phyloP scores from a whole-genome alignment of 140 eudicot species.

The Erigeron philadelphicus region DNA sequence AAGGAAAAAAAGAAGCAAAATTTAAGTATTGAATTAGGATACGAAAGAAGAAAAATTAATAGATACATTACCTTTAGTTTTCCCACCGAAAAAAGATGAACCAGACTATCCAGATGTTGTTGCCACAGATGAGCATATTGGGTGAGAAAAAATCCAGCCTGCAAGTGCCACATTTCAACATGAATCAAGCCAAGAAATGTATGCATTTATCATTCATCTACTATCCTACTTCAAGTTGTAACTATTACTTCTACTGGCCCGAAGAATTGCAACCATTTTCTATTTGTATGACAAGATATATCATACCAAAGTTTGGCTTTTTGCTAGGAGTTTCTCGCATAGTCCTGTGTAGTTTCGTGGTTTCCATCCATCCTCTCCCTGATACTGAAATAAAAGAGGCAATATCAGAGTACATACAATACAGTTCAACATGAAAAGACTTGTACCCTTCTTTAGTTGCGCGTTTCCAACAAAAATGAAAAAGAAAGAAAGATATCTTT shows the following conservation, averaged over 20 bases:
- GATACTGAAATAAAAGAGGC: conserved; percentile 49
- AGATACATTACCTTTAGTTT: conserved; percentile 56
- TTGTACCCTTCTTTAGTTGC: neutral
- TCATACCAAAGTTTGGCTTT: conserved; percentile 94
- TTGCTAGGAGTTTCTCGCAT: conserved; percentile 77
- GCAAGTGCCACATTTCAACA: conserved; percentile 22
- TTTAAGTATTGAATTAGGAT: neutral
- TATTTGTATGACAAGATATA: neutral
- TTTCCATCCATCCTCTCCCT: conserved; percentile 90
- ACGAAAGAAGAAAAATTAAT: neutral
- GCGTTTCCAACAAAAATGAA: too few species aligned
- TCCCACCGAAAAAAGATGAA: conserved; percentile 60
- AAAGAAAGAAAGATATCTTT: neutral
- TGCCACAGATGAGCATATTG: conserved; percentile 88
- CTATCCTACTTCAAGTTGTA: too few species aligned
- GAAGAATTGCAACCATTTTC: neutral
- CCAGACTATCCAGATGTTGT: conserved; percentile 68
- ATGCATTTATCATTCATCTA: too few species aligned
- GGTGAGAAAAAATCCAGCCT: conserved; percentile 86
- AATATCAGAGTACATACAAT: neutral
- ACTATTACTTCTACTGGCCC: neutral
- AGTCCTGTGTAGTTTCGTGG: conserved; percentile 80
- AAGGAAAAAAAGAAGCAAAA: neutral
- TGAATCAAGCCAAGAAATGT: conserved; percentile 1
- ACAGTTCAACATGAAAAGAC: neutral